Conservation (phyloP, 257 asterid species). For the Asclepias syriaca region DNA sequence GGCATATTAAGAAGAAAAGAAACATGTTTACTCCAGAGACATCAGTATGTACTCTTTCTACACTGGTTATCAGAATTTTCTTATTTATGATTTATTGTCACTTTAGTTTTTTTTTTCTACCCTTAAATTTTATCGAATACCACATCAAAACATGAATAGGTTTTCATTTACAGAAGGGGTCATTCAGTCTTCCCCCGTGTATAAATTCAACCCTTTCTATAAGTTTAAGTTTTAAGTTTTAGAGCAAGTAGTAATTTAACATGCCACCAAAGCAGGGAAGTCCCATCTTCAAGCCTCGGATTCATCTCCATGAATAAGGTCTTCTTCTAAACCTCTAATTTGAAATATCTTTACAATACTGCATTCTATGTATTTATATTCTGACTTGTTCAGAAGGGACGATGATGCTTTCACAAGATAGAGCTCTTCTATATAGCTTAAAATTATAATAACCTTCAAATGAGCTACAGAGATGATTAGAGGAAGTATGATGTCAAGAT, state of each 20-base stretch:
- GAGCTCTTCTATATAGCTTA: neutral
- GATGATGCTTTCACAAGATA: constrained; percentile 1
- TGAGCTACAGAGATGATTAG: neutral
- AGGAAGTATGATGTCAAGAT: neutral
- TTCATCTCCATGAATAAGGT: neutral
- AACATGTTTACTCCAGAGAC: neutral
- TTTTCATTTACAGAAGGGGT: neutral
- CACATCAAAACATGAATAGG: neutral
- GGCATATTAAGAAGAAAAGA: neutral
- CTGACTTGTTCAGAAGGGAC: neutral
- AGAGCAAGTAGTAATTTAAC: no score
- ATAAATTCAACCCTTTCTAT: no score
- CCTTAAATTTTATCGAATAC: neutral
- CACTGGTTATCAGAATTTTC: neutral
- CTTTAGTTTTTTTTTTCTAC: neutral
- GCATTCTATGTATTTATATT: neutral
- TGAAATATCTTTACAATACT: neutral
- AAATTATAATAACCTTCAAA: neutral
- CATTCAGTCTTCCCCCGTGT: no score
- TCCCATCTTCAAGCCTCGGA: no score
- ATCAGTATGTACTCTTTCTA: neutral
- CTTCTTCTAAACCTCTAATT: neutral
- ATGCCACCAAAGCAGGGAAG: no score
- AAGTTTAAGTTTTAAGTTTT: no score
- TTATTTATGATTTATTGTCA: neutral